Conservation (phyloP, 23 red algal species). For the Agarophyton chilense region DNA sequence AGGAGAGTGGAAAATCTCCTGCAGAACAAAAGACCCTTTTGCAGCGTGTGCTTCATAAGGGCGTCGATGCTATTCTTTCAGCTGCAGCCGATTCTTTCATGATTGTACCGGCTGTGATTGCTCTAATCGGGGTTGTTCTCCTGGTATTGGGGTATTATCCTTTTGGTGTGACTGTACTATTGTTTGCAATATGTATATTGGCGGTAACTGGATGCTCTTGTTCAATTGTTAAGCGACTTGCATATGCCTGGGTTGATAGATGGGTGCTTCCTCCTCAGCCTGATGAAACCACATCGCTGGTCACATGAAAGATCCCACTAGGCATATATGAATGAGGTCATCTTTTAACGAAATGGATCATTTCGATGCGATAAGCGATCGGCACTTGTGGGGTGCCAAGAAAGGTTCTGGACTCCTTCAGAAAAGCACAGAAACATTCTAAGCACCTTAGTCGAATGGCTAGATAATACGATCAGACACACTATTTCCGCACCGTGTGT, state of each 20-base stretch:
- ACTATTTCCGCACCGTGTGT: no score
- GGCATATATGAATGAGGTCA: neutral
- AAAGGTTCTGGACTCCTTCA: no score
- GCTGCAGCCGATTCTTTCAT: slow-evolving; percentile 21
- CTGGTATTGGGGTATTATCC: slow-evolving; percentile 3
- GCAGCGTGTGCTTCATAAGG: slow-evolving; percentile 26
- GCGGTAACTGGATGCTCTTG: slow-evolving; percentile 12
- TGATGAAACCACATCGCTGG: neutral
- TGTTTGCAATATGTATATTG: neutral
- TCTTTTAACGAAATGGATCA: neutral
- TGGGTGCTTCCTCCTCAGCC: neutral
- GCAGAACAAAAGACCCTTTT: neutral
- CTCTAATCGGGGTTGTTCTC: neutral
- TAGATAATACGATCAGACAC: no score
- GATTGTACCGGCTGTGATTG: slow-evolving; percentile 2
- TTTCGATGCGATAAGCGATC: neutral
- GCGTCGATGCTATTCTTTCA: slow-evolving; percentile 23
- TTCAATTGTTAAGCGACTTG: neutral
- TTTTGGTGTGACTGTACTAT: neutral
- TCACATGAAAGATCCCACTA: neutral
- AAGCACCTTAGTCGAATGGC: no score
- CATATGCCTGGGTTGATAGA: slow-evolving; percentile 17
- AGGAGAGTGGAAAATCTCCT: neutral
- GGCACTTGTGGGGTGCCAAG: no score
- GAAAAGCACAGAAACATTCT: no score